A percentile compares a stretch with the other conserved stretches of the same genome.
These are phyloP conservation scores for Ceratobasidium sp. DNA, from an alignment of 1,284 basidiomycete species.

Conservation along the genomic window DNA sequence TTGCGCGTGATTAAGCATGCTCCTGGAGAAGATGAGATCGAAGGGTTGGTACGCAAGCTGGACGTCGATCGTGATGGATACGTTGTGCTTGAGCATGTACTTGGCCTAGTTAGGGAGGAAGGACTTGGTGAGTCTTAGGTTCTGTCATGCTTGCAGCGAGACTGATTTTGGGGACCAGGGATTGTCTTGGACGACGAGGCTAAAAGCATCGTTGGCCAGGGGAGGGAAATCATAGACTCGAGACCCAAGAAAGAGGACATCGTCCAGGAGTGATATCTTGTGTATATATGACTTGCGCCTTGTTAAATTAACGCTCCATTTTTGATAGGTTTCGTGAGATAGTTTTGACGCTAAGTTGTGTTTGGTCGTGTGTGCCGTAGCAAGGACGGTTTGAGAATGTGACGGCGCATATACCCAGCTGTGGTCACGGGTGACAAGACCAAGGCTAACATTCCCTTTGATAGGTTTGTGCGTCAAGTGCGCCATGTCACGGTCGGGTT, in stretches of 20 bases:
- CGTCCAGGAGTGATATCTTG: conserved; percentile 69
- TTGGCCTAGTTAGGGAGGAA: conserved; percentile 83
- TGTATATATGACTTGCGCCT: conserved; percentile 20
- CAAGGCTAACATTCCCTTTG: no score
- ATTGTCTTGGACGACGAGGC: conserved; percentile 81
- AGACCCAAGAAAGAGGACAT: conserved; percentile 90
- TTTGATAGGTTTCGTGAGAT: no score
- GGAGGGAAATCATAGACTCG: conserved; percentile 78
- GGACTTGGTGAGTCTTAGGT: conserved; percentile 70
- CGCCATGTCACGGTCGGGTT: no score
- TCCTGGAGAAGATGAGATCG: conserved; percentile 92
- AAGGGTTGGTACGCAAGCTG: conserved; percentile 91
- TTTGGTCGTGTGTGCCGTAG: no score
- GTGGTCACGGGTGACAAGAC: no score
- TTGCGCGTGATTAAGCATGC: conserved; percentile 94
- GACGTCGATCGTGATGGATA: conserved; percentile 97
- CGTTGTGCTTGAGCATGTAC: conserved; percentile 87
- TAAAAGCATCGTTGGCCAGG: conserved; percentile 78
- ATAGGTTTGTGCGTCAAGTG: no score
- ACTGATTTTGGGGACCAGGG: conserved; percentile 59
- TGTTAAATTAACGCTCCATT: neutral
- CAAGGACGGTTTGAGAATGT: no score
- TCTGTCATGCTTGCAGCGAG: neutral
- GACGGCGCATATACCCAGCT: no score
- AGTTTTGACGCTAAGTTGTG: no score